phyloP scores from a whole-genome alignment of 805 yeast genomes.

The Pichia thaimueangensis region DNA sequence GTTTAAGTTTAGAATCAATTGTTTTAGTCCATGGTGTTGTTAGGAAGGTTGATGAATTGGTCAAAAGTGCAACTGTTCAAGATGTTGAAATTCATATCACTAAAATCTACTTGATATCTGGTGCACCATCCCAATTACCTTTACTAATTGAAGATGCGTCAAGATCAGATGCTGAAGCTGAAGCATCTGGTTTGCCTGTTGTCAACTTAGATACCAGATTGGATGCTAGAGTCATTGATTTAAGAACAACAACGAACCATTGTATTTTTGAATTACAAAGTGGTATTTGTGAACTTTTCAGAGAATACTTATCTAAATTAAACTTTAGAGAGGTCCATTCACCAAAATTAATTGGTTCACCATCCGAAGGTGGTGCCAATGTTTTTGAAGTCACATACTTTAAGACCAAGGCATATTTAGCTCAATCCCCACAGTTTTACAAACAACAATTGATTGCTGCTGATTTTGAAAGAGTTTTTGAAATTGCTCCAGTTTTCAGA shows the following conservation, averaged over 20 bases:
- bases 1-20: conserved; percentile 81
- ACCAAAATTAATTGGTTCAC: conserved; percentile 91
- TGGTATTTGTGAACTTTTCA: conserved; percentile 81
- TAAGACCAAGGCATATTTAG: conserved; percentile 87
- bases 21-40: conserved; percentile 86
- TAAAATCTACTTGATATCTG: conserved; percentile 70
- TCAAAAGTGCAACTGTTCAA: conserved; percentile 87
- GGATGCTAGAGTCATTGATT: conserved; percentile 91
- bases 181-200: conserved; percentile 82
- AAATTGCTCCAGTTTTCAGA: conserved; percentile 96
- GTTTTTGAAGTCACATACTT: conserved; percentile 92
- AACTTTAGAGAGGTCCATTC: conserved; percentile 90
- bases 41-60: conserved; percentile 74
- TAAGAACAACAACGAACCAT: conserved; percentile 95
- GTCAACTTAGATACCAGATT: conserved; percentile 95
- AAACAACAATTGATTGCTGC: conserved; percentile 98
- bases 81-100: conserved; percentile 78
- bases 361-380: conserved; percentile 97
- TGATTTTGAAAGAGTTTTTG: conserved; percentile 94
- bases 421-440: conserved; percentile 97
- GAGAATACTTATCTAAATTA: conserved; percentile 68
- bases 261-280: conserved; percentile 92
- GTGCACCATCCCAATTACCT: conserved; percentile 90
- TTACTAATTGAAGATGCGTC: conserved; percentile 94
- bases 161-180: conserved; percentile 91